Evolutionary conservation across 139 green algal genomes (phyloP), one percentile per base, ranked within the genome.

Genomic region (Chlamydomonas eustigma): DNA sequence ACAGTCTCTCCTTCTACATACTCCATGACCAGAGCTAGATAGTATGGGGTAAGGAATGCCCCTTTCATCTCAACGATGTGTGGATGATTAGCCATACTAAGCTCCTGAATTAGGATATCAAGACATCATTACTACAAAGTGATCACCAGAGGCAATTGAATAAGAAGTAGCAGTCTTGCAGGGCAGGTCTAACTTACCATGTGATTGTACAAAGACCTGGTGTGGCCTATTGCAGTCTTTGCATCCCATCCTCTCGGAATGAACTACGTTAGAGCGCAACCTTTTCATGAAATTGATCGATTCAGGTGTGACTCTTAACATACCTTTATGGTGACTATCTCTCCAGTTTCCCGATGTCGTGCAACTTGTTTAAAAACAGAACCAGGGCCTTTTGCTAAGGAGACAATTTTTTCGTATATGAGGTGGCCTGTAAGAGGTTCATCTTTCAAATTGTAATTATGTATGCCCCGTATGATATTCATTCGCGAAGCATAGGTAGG

Each of bases 1-100:
- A 88, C 39, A 35, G 83, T 80, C 68, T 85, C 77, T 0, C 84
- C 84, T 3, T 86, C 84, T 2, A 88, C 85, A 30, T 85, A 85
- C 64, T 89, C 85, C 25, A 78, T 65, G 8, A 83, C 85, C 22
- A 81, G 51, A 6, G 75, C 79, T 6, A 89, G 68, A 51, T 89
- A 65, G 4, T 50, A 37, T 0, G 76, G 63, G 0, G 84, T 86
- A 2, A 86, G 75, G 66, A 86, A 87, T 30, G 80, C 87, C 78
- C 96, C 93, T 28, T 92, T 90, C 78, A 98, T 96, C 67, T 93
- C 88, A 0, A 98, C 87, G 30, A 98, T 94, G 84, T 99, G 96
- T 8, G 95, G 95, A 74, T 99, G 86, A 12, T 77, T 79, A n/a
- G 64, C 50, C 52, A 82, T 36, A 12, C 72, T 77, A 1, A 85